A percentile compares a stretch with the other conserved stretches of the same genome.
Conservation (phyloP, 2,329 filamentous ascomycete species). For the Trichoderma afroharzianum region DNA sequence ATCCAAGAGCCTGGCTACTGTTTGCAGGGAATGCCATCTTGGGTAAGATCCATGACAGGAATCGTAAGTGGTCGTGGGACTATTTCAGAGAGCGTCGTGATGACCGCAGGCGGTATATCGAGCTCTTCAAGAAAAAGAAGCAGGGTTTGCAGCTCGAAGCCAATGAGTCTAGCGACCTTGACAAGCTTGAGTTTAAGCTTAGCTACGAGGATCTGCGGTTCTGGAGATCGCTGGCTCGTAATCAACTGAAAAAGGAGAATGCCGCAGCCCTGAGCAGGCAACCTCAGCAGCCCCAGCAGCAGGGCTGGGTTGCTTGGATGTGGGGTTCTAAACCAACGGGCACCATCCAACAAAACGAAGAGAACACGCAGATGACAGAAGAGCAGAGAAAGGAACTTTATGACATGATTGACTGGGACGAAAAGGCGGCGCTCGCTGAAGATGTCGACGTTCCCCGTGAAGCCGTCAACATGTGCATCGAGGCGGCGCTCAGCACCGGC, state of each 20-base stretch:
- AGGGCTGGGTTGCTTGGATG: constrained; percentile 88
- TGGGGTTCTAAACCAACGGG: constrained; percentile 75
- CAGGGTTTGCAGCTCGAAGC: constrained; percentile 66
- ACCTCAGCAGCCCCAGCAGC: constrained; percentile 57
- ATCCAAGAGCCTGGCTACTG: constrained; percentile 85
- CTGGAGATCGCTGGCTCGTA: constrained; percentile 91
- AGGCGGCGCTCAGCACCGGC: constrained; percentile 88
- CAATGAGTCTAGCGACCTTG: constrained; percentile 69
- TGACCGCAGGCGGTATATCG: constrained; percentile 83
- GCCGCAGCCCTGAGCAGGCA: constrained; percentile 74
- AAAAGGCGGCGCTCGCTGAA: constrained; percentile 85
- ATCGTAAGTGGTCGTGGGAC: constrained; percentile 91
- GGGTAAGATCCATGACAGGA: constrained; percentile 90
- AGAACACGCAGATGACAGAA: constrained; percentile 86
- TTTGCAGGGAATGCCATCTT: constrained; percentile 90
- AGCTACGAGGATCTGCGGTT: constrained; percentile 95
- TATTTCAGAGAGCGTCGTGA: constrained; percentile 92
- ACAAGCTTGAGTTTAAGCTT: constrained; percentile 78
- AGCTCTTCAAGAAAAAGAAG: constrained; percentile 93
- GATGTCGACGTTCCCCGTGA: constrained; percentile 87
- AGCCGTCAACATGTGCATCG: constrained; percentile 86
- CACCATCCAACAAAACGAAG: constrained; percentile 55
- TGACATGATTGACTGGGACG: constrained; percentile 96
- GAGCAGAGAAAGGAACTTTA: constrained; percentile 96
- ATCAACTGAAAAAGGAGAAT: constrained; percentile 92